Conservation (phyloP, 179 eudicot species). For the Heliamphora pulchella region DNA sequence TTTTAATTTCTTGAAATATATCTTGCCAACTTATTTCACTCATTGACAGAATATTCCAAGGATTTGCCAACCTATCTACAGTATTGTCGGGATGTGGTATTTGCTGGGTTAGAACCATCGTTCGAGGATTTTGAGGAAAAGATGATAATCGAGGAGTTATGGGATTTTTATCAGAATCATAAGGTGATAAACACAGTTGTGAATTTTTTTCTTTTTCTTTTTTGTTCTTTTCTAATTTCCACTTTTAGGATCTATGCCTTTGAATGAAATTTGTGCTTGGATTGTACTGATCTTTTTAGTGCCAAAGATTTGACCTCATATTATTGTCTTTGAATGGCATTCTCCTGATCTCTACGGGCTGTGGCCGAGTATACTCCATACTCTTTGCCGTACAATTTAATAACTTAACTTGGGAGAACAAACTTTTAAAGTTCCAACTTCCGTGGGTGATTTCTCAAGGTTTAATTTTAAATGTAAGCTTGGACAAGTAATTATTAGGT, state of each 20-base stretch:
- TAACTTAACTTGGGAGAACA: too few species aligned
- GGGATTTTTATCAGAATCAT: conserved; percentile 47
- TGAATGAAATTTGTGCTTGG: background rate
- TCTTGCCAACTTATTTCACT: conserved; percentile 7
- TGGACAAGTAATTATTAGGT: too few species aligned
- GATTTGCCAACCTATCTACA: conserved; percentile 60
- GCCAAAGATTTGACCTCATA: background rate
- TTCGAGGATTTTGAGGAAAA: conserved; percentile 47
- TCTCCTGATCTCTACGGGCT: background rate
- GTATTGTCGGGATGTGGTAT: conserved; percentile 66
- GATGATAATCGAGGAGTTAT: conserved; percentile 45
- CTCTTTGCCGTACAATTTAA: too few species aligned
- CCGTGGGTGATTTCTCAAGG: background rate
- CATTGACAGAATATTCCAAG: conserved; percentile 44
- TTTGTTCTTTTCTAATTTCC: background rate
- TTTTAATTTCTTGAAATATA: background rate
- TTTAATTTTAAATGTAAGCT: background rate
- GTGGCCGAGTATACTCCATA: too few species aligned
- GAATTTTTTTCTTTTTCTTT: background rate
- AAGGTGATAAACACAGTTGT: conserved; percentile 36
- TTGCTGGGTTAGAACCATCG: conserved; percentile 53
- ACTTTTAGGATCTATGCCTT: background rate
- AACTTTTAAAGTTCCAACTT: background rate
- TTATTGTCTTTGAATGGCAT: background rate
- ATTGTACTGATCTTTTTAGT: background rate